Percentiles rank a stretch among this genome's conserved stretches.
These are phyloP conservation scores for Arthrobotrys iridis DNA, from an alignment of 2,329 filamentous ascomycete species.

Conservation along the genomic window DNA sequence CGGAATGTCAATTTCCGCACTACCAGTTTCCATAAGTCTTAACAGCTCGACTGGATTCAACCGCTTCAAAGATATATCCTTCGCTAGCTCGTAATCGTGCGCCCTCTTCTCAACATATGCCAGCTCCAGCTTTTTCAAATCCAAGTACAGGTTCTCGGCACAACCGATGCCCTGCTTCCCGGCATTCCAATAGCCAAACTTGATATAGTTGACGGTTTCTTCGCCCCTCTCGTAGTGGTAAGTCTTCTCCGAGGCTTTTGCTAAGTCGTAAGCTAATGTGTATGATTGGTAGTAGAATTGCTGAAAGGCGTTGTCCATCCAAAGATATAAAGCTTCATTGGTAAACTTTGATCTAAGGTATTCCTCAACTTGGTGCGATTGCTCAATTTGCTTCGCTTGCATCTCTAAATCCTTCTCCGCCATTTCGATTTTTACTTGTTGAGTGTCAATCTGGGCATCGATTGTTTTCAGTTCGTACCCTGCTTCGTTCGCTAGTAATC, in stretches of 20 bases:
- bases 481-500: slow-evolving; percentile 57
- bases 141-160: slow-evolving; percentile 57
- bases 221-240: slow-evolving; percentile 57
- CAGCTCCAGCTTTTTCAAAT: slow-evolving; percentile 58
- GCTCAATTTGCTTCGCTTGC: slow-evolving; percentile 56
- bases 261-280: slow-evolving; percentile 56
- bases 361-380: slow-evolving; percentile 55
- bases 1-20: slow-evolving; percentile 57
- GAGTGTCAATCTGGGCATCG: slow-evolving; percentile 58
- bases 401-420: slow-evolving; percentile 55
- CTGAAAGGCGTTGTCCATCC: slow-evolving; percentile 53
- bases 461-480: slow-evolving; percentile 59
- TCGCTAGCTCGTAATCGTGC: slow-evolving; percentile 59
- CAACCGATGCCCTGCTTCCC: slow-evolving; percentile 57
- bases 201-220: background rate
- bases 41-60: slow-evolving; percentile 58
- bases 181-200: slow-evolving; percentile 57
- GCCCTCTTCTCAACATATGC: slow-evolving; percentile 55
- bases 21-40: slow-evolving; percentile 55
- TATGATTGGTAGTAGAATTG: background rate
- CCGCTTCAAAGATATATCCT: slow-evolving; percentile 59
- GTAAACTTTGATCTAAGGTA: slow-evolving; percentile 59
- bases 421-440: slow-evolving; percentile 42
- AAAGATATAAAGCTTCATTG: slow-evolving; percentile 59
- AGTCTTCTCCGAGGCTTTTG: slow-evolving; percentile 57